phyloP scores from a whole-genome alignment of 768 basidiomycete genomes.

The Pulveroboletus frians region DNA sequence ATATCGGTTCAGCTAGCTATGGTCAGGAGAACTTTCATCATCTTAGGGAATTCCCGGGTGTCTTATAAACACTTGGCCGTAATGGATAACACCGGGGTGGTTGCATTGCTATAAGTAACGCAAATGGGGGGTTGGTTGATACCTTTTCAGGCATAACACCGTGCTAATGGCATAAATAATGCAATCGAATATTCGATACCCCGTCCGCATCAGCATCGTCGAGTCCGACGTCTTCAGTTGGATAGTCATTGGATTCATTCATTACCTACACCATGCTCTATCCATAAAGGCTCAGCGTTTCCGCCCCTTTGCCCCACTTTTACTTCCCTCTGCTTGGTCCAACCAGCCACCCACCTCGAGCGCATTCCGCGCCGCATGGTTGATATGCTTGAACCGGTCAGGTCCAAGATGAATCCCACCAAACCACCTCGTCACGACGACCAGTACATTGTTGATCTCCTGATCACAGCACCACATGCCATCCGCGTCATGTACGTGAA shows the following conservation, averaged over 20 bases:
- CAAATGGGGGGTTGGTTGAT: no score
- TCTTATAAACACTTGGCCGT: no score
- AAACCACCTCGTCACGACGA: constrained; percentile 91
- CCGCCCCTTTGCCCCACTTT: constrained; percentile 21
- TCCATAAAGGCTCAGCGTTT: constrained; percentile 18
- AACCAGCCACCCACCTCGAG: constrained; percentile 86
- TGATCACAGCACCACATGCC: constrained; percentile 24
- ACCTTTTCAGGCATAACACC: no score
- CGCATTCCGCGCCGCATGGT: constrained; percentile 89
- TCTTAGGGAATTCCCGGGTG: no score
- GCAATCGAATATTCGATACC: no score
- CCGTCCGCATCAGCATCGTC: no score
- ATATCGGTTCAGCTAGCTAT: neutral
- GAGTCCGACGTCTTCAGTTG: no score
- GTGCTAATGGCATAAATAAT: no score
- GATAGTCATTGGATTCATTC: no score
- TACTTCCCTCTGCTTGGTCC: constrained; percentile 39
- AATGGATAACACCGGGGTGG: no score
- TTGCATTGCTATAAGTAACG: no score
- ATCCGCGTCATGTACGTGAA: neutral
- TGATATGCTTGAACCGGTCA: constrained; percentile 89
- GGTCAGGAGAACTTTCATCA: no score
- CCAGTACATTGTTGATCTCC: constrained; percentile 80
- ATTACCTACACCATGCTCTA: neutral
- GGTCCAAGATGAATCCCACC: constrained; percentile 90